These are phyloP conservation scores for Cytospora schulzeri DNA, from an alignment of 2,329 filamentous ascomycete genomes.

Conservation along the genomic window DNA sequence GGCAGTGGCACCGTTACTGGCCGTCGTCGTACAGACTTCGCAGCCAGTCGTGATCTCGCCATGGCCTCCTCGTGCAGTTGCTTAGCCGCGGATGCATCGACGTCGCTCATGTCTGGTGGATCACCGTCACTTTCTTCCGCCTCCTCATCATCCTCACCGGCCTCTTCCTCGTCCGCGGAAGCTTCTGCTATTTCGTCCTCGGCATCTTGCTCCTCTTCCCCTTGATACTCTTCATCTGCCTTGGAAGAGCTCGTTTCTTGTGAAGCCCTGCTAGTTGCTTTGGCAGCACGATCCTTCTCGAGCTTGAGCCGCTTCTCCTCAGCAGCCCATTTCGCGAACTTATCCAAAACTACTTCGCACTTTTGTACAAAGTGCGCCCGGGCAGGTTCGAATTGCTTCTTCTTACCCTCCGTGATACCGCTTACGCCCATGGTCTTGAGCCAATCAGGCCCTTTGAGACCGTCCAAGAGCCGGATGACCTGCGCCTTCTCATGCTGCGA, in stretches of 20 bases:
- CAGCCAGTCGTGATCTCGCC: slow-evolving; percentile 50
- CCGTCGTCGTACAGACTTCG: slow-evolving; percentile 37
- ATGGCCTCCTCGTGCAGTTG: slow-evolving; percentile 75
- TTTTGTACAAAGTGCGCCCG: slow-evolving; percentile 83
- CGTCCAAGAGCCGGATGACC: slow-evolving; percentile 70
- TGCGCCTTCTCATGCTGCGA: slow-evolving; percentile 69
- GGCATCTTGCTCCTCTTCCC: slow-evolving; percentile 40
- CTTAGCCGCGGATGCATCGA: slow-evolving; percentile 69
- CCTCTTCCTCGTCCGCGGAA: slow-evolving; percentile 33
- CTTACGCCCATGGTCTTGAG: slow-evolving; percentile 87
- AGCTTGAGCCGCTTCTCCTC: slow-evolving; percentile 84
- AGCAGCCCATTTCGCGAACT: slow-evolving; percentile 84
- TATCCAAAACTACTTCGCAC: slow-evolving; percentile 78
- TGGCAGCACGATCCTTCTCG: slow-evolving; percentile 68
- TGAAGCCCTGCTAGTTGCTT: slow-evolving; percentile 40
- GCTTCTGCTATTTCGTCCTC: slow-evolving; percentile 37
- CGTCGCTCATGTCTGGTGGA: slow-evolving; percentile 66
- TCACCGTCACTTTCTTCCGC: slow-evolving; percentile 46
- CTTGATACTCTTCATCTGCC: slow-evolving; percentile 27
- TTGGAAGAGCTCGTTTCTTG: slow-evolving; percentile 28
- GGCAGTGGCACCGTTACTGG: slow-evolving; percentile 34
- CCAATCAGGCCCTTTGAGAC: slow-evolving; percentile 90
- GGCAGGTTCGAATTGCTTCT: slow-evolving; percentile 84
- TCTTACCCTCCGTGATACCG: slow-evolving; percentile 80
- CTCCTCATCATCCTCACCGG: slow-evolving; percentile 34